Conservation (phyloP, 139 green algal species). For the Yamagishiella unicocca region DNA sequence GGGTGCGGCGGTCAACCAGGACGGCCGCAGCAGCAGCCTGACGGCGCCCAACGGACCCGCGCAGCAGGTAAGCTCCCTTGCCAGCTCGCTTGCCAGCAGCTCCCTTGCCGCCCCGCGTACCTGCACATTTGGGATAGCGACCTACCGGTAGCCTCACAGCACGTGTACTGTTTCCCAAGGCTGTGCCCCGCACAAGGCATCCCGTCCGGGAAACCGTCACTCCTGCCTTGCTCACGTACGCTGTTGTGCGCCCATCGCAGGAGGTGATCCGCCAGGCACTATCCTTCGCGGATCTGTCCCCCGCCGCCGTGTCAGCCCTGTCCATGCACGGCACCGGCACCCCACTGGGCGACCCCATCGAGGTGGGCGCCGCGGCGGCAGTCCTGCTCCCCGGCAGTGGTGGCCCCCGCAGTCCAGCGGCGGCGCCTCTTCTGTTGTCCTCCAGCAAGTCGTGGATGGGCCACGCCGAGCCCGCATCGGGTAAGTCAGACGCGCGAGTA, state of each 20-base stretch:
- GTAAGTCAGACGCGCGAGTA: no score
- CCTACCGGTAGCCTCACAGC: no score
- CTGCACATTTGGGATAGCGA: no score
- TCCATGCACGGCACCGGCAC: conserved; percentile 90
- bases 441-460: conserved; percentile 80
- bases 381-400: conserved; percentile 40
- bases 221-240: no score
- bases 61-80: conserved; percentile 82
- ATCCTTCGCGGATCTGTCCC: conserved; percentile 28
- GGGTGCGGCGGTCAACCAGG: conserved; percentile 89
- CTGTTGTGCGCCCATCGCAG: no score
- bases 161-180: no score
- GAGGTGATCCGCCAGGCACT: conserved; percentile 76
- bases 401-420: not conserved
- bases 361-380: conserved; percentile 66
- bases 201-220: no score
- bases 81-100: not conserved
- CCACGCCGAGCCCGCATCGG: conserved; percentile 84
- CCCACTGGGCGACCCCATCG: conserved; percentile 80
- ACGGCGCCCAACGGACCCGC: conserved; percentile 92
- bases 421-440: conserved; percentile 60
- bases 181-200: no score
- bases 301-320: conserved; percentile 61
- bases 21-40: conserved; percentile 88
- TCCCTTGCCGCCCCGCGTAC: no score